Evolutionary conservation across 164 flowering plant species (phyloP).

Genomic region (Umbellularia californica): DNA sequence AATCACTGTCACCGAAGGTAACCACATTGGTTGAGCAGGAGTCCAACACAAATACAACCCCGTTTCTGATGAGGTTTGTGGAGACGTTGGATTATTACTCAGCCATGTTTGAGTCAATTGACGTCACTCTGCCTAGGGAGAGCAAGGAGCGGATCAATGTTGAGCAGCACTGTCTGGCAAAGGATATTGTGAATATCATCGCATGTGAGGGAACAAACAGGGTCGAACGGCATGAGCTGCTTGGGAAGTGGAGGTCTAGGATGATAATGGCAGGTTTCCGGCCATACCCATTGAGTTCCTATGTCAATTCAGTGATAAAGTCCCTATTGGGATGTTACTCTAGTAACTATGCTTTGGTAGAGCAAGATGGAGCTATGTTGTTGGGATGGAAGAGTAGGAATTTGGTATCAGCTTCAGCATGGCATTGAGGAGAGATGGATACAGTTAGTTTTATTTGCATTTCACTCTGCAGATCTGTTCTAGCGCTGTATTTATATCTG

Average conservation of each 20-base stretch:
- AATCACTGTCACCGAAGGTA: constrained; percentile 60
- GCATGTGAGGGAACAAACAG: constrained; percentile 73
- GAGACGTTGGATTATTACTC: constrained; percentile 62
- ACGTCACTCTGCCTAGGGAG: constrained; percentile 48
- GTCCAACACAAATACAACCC: constrained; percentile 71
- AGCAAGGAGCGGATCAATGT: constrained; percentile 54
- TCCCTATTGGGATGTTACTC: constrained; percentile 47
- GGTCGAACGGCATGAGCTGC: constrained; percentile 69
- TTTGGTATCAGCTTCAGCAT: constrained; percentile 66
- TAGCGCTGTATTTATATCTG: background rate
- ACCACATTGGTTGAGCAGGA: constrained; percentile 70
- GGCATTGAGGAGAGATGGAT: constrained; percentile 36
- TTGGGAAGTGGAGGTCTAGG: constrained; percentile 76
- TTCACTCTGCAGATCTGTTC: background rate
- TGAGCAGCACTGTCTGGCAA: constrained; percentile 71
- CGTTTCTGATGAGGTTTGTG: constrained; percentile 49
- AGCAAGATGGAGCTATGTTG: constrained; percentile 63
- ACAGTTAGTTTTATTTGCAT: background rate
- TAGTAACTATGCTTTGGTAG: constrained; percentile 50
- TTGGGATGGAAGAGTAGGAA: constrained; percentile 64
- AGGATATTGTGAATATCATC: constrained; percentile 67
- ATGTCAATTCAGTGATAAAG: constrained; percentile 51
- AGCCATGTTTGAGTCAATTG: constrained; percentile 80
- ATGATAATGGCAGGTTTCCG: constrained; percentile 69
- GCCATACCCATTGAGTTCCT: constrained; percentile 58